Evolutionary conservation across 441 rosid species (phyloP).

Genomic region (Sinapis alba): DNA sequence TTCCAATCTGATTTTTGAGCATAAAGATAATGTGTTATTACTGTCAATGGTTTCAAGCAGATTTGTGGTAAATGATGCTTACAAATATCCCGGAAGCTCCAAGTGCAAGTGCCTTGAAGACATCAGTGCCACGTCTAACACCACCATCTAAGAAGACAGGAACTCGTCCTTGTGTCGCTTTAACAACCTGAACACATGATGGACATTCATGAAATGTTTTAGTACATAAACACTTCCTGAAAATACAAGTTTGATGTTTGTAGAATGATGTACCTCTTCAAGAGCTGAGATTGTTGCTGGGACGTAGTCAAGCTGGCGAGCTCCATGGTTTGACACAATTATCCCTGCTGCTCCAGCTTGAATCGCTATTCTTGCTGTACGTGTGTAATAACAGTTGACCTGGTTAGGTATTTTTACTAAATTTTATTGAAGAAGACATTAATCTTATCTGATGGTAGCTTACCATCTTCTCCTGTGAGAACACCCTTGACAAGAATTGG

Average conservation of each 20-base stretch:
- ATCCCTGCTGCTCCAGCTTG: constrained; percentile 91
- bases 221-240: background rate
- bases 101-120: constrained; percentile 95
- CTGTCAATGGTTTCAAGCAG: constrained; percentile 5
- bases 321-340: constrained; percentile 98
- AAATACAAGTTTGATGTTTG: background rate
- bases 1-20: constrained; percentile 41
- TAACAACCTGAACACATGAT: constrained; percentile 59
- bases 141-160: constrained; percentile 97
- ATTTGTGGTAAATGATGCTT: constrained; percentile 33
- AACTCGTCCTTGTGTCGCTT: constrained; percentile 79
- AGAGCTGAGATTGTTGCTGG: constrained; percentile 91
- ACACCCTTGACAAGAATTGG: constrained; percentile 92
- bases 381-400: background rate
- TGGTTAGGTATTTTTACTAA: constrained; percentile 6
- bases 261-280: constrained; percentile 74
- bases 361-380: constrained; percentile 78
- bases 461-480: constrained; percentile 88
- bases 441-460: constrained; percentile 18
- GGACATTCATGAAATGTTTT: background rate
- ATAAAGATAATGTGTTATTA: background rate
- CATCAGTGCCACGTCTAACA: constrained; percentile 94
- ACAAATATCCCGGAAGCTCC: constrained; percentile 98
- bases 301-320: constrained; percentile 93
- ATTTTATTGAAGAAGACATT: background rate